These are phyloP conservation scores for Plasmodium vivax DNA, from an alignment of 169 alveolate species.

Conservation along the genomic window DNA sequence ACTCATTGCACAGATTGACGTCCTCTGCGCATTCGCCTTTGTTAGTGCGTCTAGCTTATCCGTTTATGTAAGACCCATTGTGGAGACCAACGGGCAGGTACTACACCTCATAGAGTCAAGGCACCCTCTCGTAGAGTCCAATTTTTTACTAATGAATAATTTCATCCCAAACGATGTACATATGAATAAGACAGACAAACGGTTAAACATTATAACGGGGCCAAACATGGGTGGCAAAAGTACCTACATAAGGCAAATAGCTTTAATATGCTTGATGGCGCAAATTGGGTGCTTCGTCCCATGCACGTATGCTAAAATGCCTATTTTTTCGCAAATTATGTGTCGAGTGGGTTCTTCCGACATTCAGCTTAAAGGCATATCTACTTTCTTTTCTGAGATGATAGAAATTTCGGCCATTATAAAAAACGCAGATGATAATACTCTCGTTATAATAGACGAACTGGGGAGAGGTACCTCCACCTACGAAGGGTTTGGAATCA, in stretches of 20 bases:
- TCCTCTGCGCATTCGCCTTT: constrained; percentile 93
- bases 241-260: constrained; percentile 94
- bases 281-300: constrained; percentile 98
- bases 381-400: constrained; percentile 98
- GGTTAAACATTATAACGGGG: constrained; percentile 96
- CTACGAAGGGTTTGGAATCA: constrained; percentile 97
- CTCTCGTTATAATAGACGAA: constrained; percentile 96
- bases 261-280: constrained; percentile 84
- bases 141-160: constrained; percentile 76
- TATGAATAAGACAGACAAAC: constrained; percentile 84
- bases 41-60: constrained; percentile 88
- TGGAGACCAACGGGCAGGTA: constrained; percentile 83
- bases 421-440: constrained; percentile 91
- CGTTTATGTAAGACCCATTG: constrained; percentile 91
- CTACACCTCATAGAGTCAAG: constrained; percentile 86
- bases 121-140: constrained; percentile 90
- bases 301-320: constrained; percentile 92
- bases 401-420: constrained; percentile 95
- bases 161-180: constrained; percentile 91
- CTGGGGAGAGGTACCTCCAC: constrained; percentile 99
- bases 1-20: constrained; percentile 93
- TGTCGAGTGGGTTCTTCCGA: constrained; percentile 99
- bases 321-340: constrained; percentile 93
- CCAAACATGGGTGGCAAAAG: constrained; percentile 99
- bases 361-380: constrained; percentile 94